Conservation (phyloP, 192 early-diverging fungal genomes). For the Dissophora globulifera region DNA sequence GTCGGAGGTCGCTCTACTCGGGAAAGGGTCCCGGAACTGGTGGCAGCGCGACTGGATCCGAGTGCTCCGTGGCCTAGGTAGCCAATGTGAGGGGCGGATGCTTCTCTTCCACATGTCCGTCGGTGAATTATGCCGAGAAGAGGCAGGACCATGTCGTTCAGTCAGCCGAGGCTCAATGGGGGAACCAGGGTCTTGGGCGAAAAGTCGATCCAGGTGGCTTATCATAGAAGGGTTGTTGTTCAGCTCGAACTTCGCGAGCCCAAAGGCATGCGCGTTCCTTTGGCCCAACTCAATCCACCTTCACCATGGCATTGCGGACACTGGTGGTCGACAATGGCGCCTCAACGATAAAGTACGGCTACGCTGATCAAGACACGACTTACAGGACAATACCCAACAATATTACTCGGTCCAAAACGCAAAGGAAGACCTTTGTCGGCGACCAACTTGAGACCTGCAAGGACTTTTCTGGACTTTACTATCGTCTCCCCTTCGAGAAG, state of each 20-base stretch:
- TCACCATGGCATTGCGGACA: constrained; percentile 29
- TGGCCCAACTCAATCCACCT: neutral
- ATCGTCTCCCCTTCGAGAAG: constrained; percentile 84
- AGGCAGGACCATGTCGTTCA: too few relatives aligned
- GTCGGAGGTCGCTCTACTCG: neutral
- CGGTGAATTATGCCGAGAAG: neutral
- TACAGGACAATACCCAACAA: constrained; percentile 67
- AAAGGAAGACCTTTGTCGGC: constrained; percentile 68
- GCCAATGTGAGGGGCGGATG: constrained; percentile 21
- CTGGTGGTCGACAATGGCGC: constrained; percentile 54
- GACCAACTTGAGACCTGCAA: constrained; percentile 71
- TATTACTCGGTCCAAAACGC: constrained; percentile 67
- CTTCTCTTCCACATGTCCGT: constrained; percentile 43
- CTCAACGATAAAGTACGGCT: constrained; percentile 45
- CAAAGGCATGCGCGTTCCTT: neutral
- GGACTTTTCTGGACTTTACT: constrained; percentile 79
- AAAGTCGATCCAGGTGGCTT: constrained; percentile 4
- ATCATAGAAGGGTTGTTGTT: neutral
- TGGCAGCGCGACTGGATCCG: constrained; percentile 25
- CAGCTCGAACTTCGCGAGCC: neutral
- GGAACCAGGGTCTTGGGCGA: neutral
- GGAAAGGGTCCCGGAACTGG: constrained; percentile 5
- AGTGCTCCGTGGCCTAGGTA: constrained; percentile 15
- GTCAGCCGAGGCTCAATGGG: neutral
- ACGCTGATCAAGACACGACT: constrained; percentile 16